Base-by-base conservation (phyloP, 2,329 filamentous ascomycete species). In the Seiridium cupressi region DNA sequence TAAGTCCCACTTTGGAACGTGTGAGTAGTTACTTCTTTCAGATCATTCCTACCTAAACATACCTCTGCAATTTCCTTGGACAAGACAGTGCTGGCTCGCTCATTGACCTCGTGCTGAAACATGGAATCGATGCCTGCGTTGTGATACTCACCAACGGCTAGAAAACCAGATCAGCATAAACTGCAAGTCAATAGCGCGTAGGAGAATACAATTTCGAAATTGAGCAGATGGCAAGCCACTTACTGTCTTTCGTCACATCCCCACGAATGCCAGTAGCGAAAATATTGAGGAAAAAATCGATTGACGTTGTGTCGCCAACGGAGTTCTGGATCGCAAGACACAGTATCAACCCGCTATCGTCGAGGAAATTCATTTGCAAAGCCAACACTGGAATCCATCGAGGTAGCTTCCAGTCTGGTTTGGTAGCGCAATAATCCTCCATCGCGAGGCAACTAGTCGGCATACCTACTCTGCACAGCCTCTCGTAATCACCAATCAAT, bases 311-410 rank as follows among this genome's bases (percentile, higher is more conserved):
- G 54, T 64, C 61, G 10, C 49, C 44, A 9, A 63, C 44, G 13
- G 44, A 60, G 35, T 51, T 35, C 11, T 58, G 55, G 3, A 62
- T 60, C 4, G 58, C 63, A 32, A 64, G 57, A 35, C 63, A 66
- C 11, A 66, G 51, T 10, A 61, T 53, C 13, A 65, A 26, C 3
- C n/a, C 40, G 6, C 40, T 26, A 38, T 57, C 46, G 7, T 48
- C 26, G 46, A 64, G 57, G 53, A 64, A 62, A 48, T 57, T 66
- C 9, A 59, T 62, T 40, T 66, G 62, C 9, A 64, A 35, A 5
- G 63, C 62, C 42, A 63, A 57, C 42, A 49, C 64, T 3, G 58
- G 64, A 9, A 51, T 53, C 61, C 63, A 66, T 7, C 57, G 48
- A 8, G 13, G 35, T 4, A 44, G 10, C 4, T 47, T 11, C 46